Base-by-base conservation (phyloP, 805 yeast genomes). In the Debaryomyces maramus region DNA sequence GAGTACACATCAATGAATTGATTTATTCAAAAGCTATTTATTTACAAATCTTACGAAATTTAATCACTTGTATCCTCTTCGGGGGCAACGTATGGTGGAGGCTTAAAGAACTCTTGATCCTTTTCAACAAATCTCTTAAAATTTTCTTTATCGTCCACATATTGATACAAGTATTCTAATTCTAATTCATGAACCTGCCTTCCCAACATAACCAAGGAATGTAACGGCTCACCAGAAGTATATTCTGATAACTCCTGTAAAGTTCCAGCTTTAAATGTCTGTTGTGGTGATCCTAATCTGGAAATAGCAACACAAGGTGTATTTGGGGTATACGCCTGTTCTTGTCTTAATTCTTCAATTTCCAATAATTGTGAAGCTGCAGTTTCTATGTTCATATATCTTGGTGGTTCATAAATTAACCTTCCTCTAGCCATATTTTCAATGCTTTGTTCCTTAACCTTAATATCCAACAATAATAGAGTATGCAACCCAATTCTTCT, bases 241-340 rank as follows among this genome's bases (percentile, higher is more conserved):
- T 87, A 89, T 35, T 80, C 78, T 6, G 87, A 75, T 58, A 91
- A 69, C 53, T 91, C 87, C 47, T 75, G 62, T 44, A 91, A 74
- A 13, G 96, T 85, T 3, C 84, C 98, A 6, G 97, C 91, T 54
- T 84, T 82, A 67, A 91, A 86, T 6, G 65, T 60, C 66, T 91
- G 99, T 4, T 72, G 61, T 16, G 95, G 91, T 6, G 97, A 79
- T 2, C 99, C 99, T 28, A 91, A 65, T 58, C 99, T 79, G 15
- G 96, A 87, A 19, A 91, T 83, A 1, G 97, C 95, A 24, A 91
- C 89, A 56, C 96, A 91, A 13, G 98, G 97, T 1, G 98, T 90
- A 35, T 83, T 72, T 35, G 84, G 81, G 4, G 90, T 81, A 62
- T 91, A 91, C 8, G 95, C 96, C 45, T 77, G 63, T 55, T 88